phyloP scores from a whole-genome alignment of 345 rosid species.

The Leavenworthia alabamica region DNA sequence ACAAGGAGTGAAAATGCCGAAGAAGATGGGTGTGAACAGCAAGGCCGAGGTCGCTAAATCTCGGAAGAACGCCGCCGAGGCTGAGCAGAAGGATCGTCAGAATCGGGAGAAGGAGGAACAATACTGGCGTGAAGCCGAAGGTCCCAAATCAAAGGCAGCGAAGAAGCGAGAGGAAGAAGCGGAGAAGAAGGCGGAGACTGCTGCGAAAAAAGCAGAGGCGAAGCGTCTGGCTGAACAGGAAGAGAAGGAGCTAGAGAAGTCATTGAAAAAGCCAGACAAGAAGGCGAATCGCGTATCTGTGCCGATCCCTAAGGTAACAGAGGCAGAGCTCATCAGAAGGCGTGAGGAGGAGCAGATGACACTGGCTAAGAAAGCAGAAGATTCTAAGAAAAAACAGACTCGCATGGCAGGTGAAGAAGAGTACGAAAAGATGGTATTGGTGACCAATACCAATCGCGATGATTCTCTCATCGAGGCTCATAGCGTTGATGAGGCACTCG shows the following conservation, averaged over 20 bases:
- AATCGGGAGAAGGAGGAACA: conserved; percentile 69
- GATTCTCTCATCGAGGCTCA: conserved; percentile 81
- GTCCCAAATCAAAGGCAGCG: conserved; percentile 63
- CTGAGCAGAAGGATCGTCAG: conserved; percentile 75
- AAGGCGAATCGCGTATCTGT: conserved; percentile 66
- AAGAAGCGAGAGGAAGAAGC: conserved; percentile 91
- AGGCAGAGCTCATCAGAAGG: conserved; percentile 50
- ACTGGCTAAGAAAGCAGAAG: conserved; percentile 64
- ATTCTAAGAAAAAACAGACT: conserved; percentile 49
- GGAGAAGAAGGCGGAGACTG: conserved; percentile 76
- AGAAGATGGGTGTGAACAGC: conserved; percentile 94
- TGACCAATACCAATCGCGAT: conserved; percentile 78
- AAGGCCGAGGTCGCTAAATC: conserved; percentile 88
- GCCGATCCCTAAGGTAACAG: conserved; percentile 86
- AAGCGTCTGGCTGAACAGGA: conserved; percentile 72
- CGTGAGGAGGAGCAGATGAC: conserved; percentile 74
- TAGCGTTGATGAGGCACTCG: conserved; percentile 81
- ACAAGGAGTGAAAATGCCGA: conserved; percentile 61
- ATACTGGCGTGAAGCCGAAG: conserved; percentile 97
- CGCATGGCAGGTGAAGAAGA: conserved; percentile 85
- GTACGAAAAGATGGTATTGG: conserved; percentile 75
- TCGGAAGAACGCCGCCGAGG: conserved; percentile 62
- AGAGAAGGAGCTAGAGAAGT: conserved; percentile 70
- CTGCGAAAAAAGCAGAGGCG: conserved; percentile 63
- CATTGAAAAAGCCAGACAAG: conserved; percentile 70